Evolutionary conservation across 2,329 filamentous ascomycete genomes (phyloP).

Genomic region (Drechslerella stenobrocha): DNA sequence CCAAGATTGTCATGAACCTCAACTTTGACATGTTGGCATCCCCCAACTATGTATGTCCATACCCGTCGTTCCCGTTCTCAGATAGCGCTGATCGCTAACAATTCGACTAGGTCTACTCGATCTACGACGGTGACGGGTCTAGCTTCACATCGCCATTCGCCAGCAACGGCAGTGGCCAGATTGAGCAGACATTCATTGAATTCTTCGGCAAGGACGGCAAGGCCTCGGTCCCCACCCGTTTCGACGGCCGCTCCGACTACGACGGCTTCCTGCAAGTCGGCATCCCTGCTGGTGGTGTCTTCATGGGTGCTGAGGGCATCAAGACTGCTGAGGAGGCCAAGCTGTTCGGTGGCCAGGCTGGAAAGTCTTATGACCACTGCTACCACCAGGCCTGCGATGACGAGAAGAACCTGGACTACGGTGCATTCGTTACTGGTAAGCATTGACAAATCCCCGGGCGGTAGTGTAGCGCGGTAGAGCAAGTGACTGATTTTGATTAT

Average conservation of each 20-base stretch:
- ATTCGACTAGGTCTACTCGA: constrained; percentile 50
- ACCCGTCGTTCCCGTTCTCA: neutral
- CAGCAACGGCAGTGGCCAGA: constrained; percentile 63
- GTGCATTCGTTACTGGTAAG: constrained; percentile 51
- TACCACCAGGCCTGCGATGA: constrained; percentile 48
- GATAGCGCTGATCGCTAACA: neutral
- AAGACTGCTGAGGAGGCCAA: constrained; percentile 63
- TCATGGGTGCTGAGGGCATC: constrained; percentile 64
- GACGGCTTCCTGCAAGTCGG: constrained; percentile 63
- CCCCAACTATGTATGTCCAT: constrained; percentile 63
- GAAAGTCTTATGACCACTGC: constrained; percentile 53
- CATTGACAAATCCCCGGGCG: neutral
- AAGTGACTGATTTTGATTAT: neutral
- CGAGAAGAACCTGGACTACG: constrained; percentile 41
- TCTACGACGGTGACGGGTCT: constrained; percentile 63
- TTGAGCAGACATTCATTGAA: constrained; percentile 61
- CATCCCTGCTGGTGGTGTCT: constrained; percentile 64
- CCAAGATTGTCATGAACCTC: constrained; percentile 68
- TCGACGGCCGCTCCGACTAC: constrained; percentile 65
- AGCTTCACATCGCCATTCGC: constrained; percentile 61
- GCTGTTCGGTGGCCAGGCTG: constrained; percentile 63
- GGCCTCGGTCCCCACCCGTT: constrained; percentile 60
- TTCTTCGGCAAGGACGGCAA: constrained; percentile 59
- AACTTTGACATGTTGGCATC: constrained; percentile 73
- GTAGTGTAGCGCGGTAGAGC: no score